These are phyloP conservation scores for Auricularia cornea DNA, from an alignment of 768 basidiomycete species.

Conservation along the genomic window DNA sequence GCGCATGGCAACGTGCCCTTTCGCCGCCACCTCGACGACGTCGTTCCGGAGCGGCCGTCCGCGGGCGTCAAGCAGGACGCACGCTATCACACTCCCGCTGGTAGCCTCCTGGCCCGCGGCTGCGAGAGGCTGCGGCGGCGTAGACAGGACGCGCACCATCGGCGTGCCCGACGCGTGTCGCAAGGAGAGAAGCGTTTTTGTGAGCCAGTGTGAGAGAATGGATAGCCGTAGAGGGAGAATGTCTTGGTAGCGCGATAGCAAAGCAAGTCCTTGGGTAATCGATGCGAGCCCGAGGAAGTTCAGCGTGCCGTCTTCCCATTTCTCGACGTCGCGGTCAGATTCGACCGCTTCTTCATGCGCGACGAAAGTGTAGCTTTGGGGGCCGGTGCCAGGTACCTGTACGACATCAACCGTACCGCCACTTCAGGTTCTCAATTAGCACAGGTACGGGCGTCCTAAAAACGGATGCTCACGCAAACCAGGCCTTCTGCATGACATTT, in stretches of 20 bases:
- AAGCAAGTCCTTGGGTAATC: slow-evolving; percentile 67
- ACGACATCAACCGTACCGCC: slow-evolving; percentile 79
- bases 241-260: slow-evolving; percentile 70
- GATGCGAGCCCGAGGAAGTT: slow-evolving; percentile 73
- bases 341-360: neutral
- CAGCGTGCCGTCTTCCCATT: slow-evolving; percentile 70
- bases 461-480: slow-evolving; percentile 45
- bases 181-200: slow-evolving; percentile 44
- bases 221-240: slow-evolving; percentile 71
- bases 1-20: slow-evolving; percentile 25
- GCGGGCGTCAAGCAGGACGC: slow-evolving; percentile 37
- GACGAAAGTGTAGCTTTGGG: neutral
- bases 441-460: neutral
- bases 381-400: slow-evolving; percentile 57
- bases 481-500: slow-evolving; percentile 51
- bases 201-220: slow-evolving; percentile 55
- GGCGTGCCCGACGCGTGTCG: slow-evolving; percentile 50
- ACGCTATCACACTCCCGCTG: slow-evolving; percentile 34
- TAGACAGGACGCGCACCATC: slow-evolving; percentile 63
- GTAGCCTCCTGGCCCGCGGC: slow-evolving; percentile 59
- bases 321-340: slow-evolving; percentile 10
- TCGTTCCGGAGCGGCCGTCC: slow-evolving; percentile 54
- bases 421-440: neutral
- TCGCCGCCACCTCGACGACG: slow-evolving; percentile 17
- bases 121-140: slow-evolving; percentile 43